Evolutionary conservation across 2,329 filamentous ascomycete genomes (phyloP), one percentile per base, ranked within the genome.

Genomic region (Fusarium goolgardi): DNA sequence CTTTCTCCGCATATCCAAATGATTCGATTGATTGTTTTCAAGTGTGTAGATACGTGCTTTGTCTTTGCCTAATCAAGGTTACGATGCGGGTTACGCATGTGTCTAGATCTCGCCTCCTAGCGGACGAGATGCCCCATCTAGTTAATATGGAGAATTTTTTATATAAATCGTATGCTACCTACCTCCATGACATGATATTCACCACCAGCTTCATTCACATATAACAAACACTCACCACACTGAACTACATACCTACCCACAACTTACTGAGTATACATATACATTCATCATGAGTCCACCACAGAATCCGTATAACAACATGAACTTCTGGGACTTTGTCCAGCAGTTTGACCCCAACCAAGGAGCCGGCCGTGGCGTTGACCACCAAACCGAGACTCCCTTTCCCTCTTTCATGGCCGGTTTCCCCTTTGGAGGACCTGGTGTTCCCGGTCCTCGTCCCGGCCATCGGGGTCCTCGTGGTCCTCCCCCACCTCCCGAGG

Each of bases 261-360:
- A 59, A 29, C 16, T 29, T 25, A n/a, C 25, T 35, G 49, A 53
- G 60, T 15, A 31, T 20, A 45, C 18, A 29, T 12, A 31, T 6
- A n/a, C 18, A 8, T 20, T 16, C 23, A 51, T 40, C 47, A 76
- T 76, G 75, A 67, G 63, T 58, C 55, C 71, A 35, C 55, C 62
- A 23, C 67, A 75, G 25, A 64, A 74, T 45, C 62, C 65, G 15
- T 69, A 67, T 39, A 65, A 71, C 15, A 67, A 71, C 8, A 65
- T 67, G 56, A 67, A 70, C 61, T 74, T 76, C 45, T 77, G 75
- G 76, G 75, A 81, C 55, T 81, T 80, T 56, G 47, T 80, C 66
- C 76, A 76, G 61, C 73, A 75, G 23, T 65, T 79, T 32, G 75
- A 78, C 60, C 75, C 77, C 23, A 73, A 70, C 41, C 70, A 72